Conservation (phyloP, 2,329 filamentous ascomycete genomes). For the Juglanconis sp. region DNA sequence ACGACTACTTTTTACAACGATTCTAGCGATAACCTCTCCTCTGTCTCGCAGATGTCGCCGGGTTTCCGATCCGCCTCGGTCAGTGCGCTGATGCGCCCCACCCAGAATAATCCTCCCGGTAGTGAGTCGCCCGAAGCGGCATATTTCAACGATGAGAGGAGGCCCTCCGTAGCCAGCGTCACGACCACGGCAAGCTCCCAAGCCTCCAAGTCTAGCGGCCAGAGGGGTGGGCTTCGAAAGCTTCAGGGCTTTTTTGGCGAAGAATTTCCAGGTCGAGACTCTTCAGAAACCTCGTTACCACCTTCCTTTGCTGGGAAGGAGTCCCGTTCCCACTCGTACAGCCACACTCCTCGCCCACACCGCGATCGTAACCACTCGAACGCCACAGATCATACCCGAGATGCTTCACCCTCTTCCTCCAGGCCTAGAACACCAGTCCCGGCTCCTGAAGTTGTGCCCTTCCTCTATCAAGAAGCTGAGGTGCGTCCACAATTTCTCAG, state of each 20-base stretch:
- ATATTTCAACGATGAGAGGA: slow-evolving; percentile 68
- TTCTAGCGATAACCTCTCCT: slow-evolving; percentile 66
- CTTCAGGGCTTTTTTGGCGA: slow-evolving; percentile 91
- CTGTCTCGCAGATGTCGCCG: slow-evolving; percentile 66
- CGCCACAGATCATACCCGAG: slow-evolving; percentile 67
- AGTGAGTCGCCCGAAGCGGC: slow-evolving; percentile 61
- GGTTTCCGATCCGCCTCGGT: slow-evolving; percentile 55
- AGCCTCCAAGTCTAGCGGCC: slow-evolving; percentile 71
- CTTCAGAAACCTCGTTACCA: slow-evolving; percentile 67
- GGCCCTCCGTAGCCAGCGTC: slow-evolving; percentile 85
- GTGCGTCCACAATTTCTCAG: slow-evolving; percentile 45
- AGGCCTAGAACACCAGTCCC: slow-evolving; percentile 81
- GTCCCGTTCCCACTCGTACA: slow-evolving; percentile 61
- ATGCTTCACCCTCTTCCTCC: slow-evolving; percentile 72
- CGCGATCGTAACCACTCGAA: slow-evolving; percentile 81
- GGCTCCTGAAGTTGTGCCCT: slow-evolving; percentile 94
- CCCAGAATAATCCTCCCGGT: slow-evolving; percentile 44
- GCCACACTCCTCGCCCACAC: slow-evolving; percentile 51
- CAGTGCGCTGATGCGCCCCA: slow-evolving; percentile 24
- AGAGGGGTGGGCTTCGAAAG: slow-evolving; percentile 73
- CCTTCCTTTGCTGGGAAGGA: slow-evolving; percentile 52
- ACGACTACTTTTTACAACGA: slow-evolving; percentile 69
- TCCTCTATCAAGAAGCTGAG: slow-evolving; percentile 85
- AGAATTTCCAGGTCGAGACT: slow-evolving; percentile 72
- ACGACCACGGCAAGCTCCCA: slow-evolving; percentile 79